These are phyloP conservation scores for Exobasidium cylindrosporum DNA, from an alignment of 1,284 basidiomycete genomes.

Conservation along the genomic window DNA sequence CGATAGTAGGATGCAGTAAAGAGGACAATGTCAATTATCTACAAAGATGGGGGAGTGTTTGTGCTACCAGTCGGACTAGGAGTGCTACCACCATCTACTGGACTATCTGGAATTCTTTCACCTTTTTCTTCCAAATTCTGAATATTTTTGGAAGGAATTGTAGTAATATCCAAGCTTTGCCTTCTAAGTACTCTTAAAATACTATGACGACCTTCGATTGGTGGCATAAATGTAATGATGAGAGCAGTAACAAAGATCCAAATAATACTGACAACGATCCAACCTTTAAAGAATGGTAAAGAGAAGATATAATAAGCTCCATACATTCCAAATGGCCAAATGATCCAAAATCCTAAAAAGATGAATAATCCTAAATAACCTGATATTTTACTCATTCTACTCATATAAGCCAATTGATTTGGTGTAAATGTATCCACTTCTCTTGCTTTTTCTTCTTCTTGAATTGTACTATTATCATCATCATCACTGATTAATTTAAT, in stretches of 20 bases:
- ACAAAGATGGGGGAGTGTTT: too few relatives aligned
- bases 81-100: too few relatives aligned
- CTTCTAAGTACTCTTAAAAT: neutral
- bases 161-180: too few relatives aligned
- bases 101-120: too few relatives aligned
- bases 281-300: constrained; percentile 25
- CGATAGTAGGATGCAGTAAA: too few relatives aligned
- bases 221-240: constrained; percentile 18
- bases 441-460: constrained; percentile 12
- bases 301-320: constrained; percentile 21
- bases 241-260: constrained; percentile 21
- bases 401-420: constrained; percentile 16
- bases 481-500: constrained; percentile 36
- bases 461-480: neutral
- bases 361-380: constrained; percentile 13
- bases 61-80: too few relatives aligned
- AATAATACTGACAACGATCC: constrained; percentile 25
- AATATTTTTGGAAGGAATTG: too few relatives aligned
- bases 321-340: constrained; percentile 25
- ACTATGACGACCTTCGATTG: constrained; percentile 15
- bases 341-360: constrained; percentile 21
- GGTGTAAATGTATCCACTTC: constrained; percentile 10
- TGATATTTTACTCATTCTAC: constrained; percentile 2
- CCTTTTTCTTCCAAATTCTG: too few relatives aligned
- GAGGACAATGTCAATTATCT: too few relatives aligned